A percentile compares a stretch with the other conserved stretches of the same genome.
These are phyloP conservation scores for Apiospora pterosperma DNA, from an alignment of 2,329 filamentous ascomycete genomes.

Conservation along the genomic window DNA sequence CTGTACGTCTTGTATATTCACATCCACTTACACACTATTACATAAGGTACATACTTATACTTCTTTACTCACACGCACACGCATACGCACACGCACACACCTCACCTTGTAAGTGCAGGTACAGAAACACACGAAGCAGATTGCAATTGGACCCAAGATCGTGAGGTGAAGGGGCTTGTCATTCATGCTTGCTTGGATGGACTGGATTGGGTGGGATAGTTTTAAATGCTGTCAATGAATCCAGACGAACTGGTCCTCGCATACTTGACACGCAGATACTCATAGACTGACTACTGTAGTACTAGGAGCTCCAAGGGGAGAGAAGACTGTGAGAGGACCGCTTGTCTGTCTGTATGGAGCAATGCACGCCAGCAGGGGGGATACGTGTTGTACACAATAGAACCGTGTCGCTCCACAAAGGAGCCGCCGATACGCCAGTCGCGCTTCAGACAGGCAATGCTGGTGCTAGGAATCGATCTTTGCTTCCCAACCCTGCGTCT, in stretches of 20 bases:
- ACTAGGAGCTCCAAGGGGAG: neutral
- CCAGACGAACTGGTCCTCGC: neutral
- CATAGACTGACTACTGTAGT: neutral
- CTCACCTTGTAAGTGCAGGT: neutral
- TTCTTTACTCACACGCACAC: too few relatives aligned
- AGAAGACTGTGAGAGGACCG: neutral
- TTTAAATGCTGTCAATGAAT: neutral
- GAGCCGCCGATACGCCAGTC: constrained; percentile 10
- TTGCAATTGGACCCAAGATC: neutral
- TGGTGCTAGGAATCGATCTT: constrained; percentile 9
- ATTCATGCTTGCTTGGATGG: neutral
- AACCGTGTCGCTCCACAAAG: constrained; percentile 10
- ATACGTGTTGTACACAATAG: neutral
- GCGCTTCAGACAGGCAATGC: constrained; percentile 10
- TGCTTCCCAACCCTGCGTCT: constrained; percentile 1
- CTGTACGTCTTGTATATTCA: neutral
- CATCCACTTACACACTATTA: neutral
- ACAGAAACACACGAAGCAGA: neutral
- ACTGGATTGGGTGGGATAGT: neutral
- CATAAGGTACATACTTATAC: neutral
- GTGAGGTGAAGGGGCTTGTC: neutral
- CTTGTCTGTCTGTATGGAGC: neutral
- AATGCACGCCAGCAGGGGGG: neutral
- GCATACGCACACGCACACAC: neutral
- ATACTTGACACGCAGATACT: neutral